These are phyloP conservation scores for Melampsora occidentalis DNA, from an alignment of 1,284 basidiomycete species.

Conservation along the genomic window DNA sequence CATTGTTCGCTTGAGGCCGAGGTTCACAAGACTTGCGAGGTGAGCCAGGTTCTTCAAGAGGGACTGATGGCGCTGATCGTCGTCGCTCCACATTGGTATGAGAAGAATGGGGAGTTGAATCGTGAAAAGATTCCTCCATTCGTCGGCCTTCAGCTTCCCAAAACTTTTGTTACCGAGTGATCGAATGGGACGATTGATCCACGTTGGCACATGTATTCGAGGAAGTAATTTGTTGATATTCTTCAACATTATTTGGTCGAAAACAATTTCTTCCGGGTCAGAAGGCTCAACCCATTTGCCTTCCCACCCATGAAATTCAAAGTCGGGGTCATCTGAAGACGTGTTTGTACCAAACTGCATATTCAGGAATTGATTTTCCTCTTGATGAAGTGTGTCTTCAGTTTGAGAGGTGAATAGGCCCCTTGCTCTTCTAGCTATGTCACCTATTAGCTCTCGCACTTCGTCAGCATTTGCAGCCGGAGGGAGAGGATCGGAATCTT, in stretches of 20 bases:
- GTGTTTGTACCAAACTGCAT: background rate
- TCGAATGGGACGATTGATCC: background rate
- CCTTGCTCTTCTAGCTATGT: background rate
- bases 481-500: background rate
- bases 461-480: background rate
- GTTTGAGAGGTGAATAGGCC: background rate
- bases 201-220: background rate
- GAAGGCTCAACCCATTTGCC: background rate
- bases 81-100: background rate
- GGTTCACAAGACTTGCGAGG: background rate
- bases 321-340: background rate
- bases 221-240: background rate
- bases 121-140: slow-evolving; percentile 4
- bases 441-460: background rate
- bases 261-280: background rate
- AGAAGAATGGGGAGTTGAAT: background rate
- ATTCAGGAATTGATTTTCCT: background rate
- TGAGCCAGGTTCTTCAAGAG: background rate
- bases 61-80: background rate
- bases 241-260: background rate
- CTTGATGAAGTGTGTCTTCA: background rate
- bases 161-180: background rate
- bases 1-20: slow-evolving; percentile 1
- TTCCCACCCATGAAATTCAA: background rate
- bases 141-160: slow-evolving; percentile 1